Evolutionary conservation across 345 rosid species (phyloP), one percentile per base, ranked within the genome.

Genomic region (Kernera saxatilis): DNA sequence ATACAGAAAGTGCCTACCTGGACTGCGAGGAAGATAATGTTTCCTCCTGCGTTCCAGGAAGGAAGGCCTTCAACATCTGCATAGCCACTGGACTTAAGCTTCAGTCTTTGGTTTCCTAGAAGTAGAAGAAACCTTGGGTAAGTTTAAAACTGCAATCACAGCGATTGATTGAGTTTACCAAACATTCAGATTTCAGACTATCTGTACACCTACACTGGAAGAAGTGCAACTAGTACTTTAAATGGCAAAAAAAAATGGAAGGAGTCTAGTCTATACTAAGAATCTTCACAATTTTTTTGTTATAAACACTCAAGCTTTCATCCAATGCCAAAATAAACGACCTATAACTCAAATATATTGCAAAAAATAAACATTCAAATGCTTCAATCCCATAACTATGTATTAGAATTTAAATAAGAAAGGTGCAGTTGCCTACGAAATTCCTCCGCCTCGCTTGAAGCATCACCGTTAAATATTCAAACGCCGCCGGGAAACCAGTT

Each of bases 11-110:
- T 70, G 68, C 76, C 35, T 69, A 86, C 93, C 83, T 70, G 45
- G 81, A 44, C 33, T 35, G 77, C 23, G 77, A 70, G 57, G 81
- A 58, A 77, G 81, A 66, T 49, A 57, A 70, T 5, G 70, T 8
- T 13, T 48, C 63, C 15, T 82, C 84, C 78, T 26, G 80, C 32
- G 64, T 72, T 64, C 75, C 71, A 77, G 85, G 79, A 78, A 86
- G 81, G 66, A 80, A 80, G 67, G 83, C 78, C 80, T 76, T 82
- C 69, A 91, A 81, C 91, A 85, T 91, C 74, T 84, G 85, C 82
- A 70, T 75, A 9, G 44, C 0, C 8, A 46, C 52, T 46, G 49
- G 5, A 53, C 46, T 64, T 37, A 21, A 62, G 45, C 62, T 62
- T 70, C 26, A 53, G 29, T 15, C 64, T 57, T 30, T 41, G 41